phyloP scores from a whole-genome alignment of 345 rosid species.

The Eutrema heterophyllum region DNA sequence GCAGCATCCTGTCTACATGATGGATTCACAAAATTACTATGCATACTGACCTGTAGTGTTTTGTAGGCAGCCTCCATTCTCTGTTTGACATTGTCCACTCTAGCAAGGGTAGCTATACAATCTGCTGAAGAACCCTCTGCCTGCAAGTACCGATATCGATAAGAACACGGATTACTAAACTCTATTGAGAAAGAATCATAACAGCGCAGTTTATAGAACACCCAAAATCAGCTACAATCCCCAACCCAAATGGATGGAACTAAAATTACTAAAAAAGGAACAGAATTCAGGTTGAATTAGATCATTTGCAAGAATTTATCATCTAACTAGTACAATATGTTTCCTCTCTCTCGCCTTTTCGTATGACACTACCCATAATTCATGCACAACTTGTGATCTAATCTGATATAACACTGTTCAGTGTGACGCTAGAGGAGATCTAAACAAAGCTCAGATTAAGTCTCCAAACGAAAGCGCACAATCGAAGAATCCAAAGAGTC shows the following conservation, averaged over 20 bases:
- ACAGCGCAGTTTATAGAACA: background rate
- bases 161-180: background rate
- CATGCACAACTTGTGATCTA: background rate
- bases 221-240: background rate
- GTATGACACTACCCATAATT: background rate
- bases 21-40: background rate
- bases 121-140: slow-evolving; percentile 97
- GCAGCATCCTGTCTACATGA: background rate
- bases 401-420: background rate
- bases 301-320: background rate
- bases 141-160: slow-evolving; percentile 31
- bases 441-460: slow-evolving; percentile 4
- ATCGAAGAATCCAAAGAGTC: background rate
- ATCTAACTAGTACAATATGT: background rate
- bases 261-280: background rate
- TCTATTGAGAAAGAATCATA: background rate
- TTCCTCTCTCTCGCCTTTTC: background rate
- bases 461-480: background rate
- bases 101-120: slow-evolving; percentile 85
- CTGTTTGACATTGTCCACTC: slow-evolving; percentile 93
- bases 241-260: background rate
- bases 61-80: slow-evolving; percentile 96
- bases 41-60: slow-evolving; percentile 67
- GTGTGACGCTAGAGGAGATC: slow-evolving; percentile 1
- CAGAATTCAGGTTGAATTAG: background rate